Base-by-base conservation (phyloP, 345 rosid species). In the Rhodamnia rubescens region DNA sequence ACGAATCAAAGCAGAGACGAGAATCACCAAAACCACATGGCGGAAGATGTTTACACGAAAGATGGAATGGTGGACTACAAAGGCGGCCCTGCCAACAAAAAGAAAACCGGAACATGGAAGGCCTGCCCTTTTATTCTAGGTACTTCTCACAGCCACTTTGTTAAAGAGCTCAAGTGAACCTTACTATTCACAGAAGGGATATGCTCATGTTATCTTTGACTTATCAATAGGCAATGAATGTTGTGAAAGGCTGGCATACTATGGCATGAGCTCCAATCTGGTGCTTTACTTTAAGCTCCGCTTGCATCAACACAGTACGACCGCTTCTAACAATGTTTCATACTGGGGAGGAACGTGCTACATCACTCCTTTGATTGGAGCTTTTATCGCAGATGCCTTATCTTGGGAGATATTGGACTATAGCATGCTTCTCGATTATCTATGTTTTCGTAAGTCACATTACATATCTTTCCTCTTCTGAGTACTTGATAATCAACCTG, bases 121-220 rank as follows among this genome's bases (percentile, higher is more conserved):
- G 97, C 98, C 86, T 94, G 98, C 88, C 96, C 95, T 22, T 96
- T 89, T 74, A 94, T 96, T 82, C 88, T 94, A 88, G 99, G 98
- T 94, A 92, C 82, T 61, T 40, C n/a, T 4, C 85, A 18, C n/a
- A 47, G 11, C 44, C n/a, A 80, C 82, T 61, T 61, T 21, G 22
- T 15, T 61, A 29, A 29, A 61, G 74, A 29, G 74, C 5, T 29
- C 32, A 15, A 61, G 10, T 29, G 74, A 61, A 29, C 74, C 74
- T 61, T 61, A 61, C 15, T 29, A 61, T 61, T 61, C 74, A 29
- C 42, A 18, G 22, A 81, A 11, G 47, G 44, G 69, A 49, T 20
- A 15, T 53, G 85, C 59, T 86, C 21, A 64, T 74, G 40, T 22
- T 75, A 32, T 80, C 44, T 24, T 12, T 80, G 3, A 81, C 83